Evolutionary conservation across 2,329 filamentous ascomycete genomes (phyloP).

Genomic region (Rhynchosporium graminicola): DNA sequence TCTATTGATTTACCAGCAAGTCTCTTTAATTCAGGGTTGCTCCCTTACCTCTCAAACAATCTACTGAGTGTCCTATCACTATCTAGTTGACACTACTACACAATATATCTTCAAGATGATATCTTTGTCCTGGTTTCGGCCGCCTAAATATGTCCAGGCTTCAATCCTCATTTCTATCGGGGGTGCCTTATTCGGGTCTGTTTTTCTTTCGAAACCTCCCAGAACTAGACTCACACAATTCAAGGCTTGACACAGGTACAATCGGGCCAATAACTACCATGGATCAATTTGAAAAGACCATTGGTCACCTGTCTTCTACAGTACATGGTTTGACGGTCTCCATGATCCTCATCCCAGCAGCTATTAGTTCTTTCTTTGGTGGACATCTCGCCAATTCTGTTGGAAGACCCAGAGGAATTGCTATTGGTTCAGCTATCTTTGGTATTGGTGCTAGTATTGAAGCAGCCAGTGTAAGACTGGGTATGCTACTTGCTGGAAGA

Average conservation of each 20-base stretch:
- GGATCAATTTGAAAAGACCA: constrained; percentile 45
- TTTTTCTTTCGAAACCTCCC: not conserved
- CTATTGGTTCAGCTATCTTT: constrained; percentile 54
- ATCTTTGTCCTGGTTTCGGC: constrained; percentile 15
- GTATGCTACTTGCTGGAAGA: constrained; percentile 57
- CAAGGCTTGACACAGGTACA: constrained; percentile 49
- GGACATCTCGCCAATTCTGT: constrained; percentile 54
- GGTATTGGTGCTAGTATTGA: constrained; percentile 55
- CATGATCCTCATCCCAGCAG: constrained; percentile 58
- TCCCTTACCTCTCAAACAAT: no score
- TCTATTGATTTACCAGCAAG: no score
- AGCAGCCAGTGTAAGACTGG: constrained; percentile 48
- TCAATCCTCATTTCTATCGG: constrained; percentile 35
- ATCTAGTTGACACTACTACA: not conserved
- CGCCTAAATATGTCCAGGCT: constrained; percentile 37
- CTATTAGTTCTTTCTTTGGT: constrained; percentile 57
- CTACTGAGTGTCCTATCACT: no score
- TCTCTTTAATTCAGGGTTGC: no score
- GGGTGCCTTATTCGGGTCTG: constrained; percentile 36
- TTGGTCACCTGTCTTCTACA: constrained; percentile 53
- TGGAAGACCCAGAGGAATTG: constrained; percentile 52
- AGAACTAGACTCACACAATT: not conserved
- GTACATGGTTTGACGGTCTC: constrained; percentile 61
- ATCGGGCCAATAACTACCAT: constrained; percentile 55
- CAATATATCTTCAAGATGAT: not conserved